Evolutionary conservation across 345 rosid species (phyloP).

Genomic region (Hibiscus syriacus): DNA sequence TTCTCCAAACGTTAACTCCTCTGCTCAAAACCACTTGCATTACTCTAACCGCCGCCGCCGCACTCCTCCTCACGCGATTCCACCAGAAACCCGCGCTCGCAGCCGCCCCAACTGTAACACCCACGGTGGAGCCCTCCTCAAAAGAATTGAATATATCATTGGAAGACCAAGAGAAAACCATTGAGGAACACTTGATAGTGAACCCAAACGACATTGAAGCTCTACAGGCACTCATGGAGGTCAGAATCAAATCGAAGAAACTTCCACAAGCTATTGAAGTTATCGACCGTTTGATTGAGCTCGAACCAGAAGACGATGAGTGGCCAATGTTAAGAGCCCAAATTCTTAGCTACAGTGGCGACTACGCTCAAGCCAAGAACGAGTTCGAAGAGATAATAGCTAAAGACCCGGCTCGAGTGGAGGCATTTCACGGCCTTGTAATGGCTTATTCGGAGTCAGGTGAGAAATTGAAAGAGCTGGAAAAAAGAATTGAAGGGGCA

Average conservation of each 20-base stretch:
- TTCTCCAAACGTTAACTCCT: too few species aligned
- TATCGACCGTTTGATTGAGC: conserved; percentile 53
- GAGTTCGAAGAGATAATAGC: conserved; percentile 56
- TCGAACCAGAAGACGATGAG: conserved; percentile 72
- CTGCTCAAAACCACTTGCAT: too few species aligned
- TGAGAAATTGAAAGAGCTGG: conserved; percentile 28
- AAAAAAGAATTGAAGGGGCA: conserved; percentile 54
- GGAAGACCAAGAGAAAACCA: conserved; percentile 44
- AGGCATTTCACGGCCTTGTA: conserved; percentile 80
- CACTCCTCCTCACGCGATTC: too few species aligned
- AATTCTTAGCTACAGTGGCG: conserved; percentile 51
- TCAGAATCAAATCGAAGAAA: conserved; percentile 50
- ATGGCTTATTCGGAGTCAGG: conserved; percentile 64
- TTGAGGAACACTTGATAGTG: conserved; percentile 38
- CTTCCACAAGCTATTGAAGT: conserved; percentile 49
- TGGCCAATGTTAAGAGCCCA: conserved; percentile 72
- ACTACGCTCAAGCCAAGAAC: conserved; percentile 42
- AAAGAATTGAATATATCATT: conserved; percentile 15
- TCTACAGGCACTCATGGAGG: conserved; percentile 60
- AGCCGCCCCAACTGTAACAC: conserved; percentile 35
- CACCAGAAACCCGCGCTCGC: conserved; percentile 39
- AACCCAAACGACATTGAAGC: conserved; percentile 44
- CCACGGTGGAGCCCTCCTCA: conserved; percentile 27
- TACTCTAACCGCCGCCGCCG: too few species aligned
- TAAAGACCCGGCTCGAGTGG: conserved; percentile 70